Evolutionary conservation across 2,329 filamentous ascomycete genomes (phyloP).

Genomic region (Fonsecaea erecta): DNA sequence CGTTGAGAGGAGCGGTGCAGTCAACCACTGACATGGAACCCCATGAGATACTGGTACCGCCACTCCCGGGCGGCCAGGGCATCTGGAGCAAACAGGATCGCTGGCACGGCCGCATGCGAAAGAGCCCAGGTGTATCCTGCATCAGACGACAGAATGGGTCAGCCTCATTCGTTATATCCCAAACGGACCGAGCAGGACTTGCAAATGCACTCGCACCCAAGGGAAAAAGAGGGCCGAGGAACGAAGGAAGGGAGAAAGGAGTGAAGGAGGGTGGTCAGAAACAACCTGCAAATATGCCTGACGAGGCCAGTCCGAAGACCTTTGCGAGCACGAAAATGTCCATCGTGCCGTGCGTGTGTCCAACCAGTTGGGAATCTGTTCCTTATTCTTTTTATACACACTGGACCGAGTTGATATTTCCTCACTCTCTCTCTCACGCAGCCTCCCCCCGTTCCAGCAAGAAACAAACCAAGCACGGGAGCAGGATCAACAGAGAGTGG

Average conservation of each 20-base stretch:
- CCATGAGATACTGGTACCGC: conserved; percentile 28
- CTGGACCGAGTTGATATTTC: too few relatives aligned
- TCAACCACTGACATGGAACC: conserved; percentile 20
- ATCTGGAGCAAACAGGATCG: conserved; percentile 24
- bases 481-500: too few relatives aligned
- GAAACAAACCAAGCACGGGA: too few relatives aligned
- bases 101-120: conserved; percentile 27
- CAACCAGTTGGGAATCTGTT: not conserved
- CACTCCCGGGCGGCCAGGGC: conserved; percentile 16
- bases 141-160: not conserved
- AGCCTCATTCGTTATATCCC: not conserved
- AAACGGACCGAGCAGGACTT: not conserved
- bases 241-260: not conserved
- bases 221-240: not conserved
- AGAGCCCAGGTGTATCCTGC: conserved; percentile 33
- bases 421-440: too few relatives aligned
- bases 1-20: too few relatives aligned
- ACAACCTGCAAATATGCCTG: conserved; percentile 26
- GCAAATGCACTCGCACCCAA: not conserved
- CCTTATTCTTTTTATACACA: not conserved
- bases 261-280: not conserved
- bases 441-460: too few relatives aligned
- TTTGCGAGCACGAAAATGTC: conserved; percentile 33
- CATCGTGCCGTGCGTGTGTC: conserved; percentile 9
- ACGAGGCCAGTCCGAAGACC: conserved; percentile 23